Evolutionary conservation across 2,329 filamentous ascomycete genomes (phyloP).

Genomic region (Aspergillus pseudoviridinutans): DNA sequence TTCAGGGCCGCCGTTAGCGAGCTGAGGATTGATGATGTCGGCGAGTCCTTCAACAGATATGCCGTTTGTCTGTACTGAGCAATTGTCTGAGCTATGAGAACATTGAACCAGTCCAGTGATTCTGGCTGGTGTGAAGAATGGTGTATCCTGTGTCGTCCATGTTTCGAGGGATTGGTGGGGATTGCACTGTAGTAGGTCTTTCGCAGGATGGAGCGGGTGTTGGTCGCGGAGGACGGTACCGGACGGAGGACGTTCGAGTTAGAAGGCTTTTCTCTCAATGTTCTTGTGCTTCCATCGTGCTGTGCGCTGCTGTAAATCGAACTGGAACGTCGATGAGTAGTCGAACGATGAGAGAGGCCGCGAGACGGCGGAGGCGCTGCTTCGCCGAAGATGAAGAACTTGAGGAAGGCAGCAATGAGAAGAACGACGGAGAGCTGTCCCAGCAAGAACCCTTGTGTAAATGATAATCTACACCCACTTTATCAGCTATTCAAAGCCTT

Average conservation of each 20-base stretch:
- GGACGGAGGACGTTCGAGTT: slow-evolving; percentile 69
- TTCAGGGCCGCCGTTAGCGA: slow-evolving; percentile 84
- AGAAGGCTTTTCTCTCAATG: slow-evolving; percentile 43
- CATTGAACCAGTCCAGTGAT: slow-evolving; percentile 98
- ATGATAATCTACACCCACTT: slow-evolving; percentile 62
- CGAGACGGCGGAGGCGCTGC: slow-evolving; percentile 78
- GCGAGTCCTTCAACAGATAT: slow-evolving; percentile 69
- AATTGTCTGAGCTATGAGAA: slow-evolving; percentile 91
- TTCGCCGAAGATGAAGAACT: slow-evolving; percentile 99
- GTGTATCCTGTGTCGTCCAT: slow-evolving; percentile 40
- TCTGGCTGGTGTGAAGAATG: slow-evolving; percentile 87
- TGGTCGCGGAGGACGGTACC: slow-evolving; percentile 76
- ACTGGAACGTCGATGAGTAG: slow-evolving; percentile 72
- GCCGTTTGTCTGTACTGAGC: slow-evolving; percentile 92
- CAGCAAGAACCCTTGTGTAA: slow-evolving; percentile 88
- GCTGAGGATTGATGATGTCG: slow-evolving; percentile 63
- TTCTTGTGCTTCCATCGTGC: slow-evolving; percentile 42
- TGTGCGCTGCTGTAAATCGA: slow-evolving; percentile 49
- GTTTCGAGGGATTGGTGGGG: slow-evolving; percentile 38
- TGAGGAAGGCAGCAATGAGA: slow-evolving; percentile 91
- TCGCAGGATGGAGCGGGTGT: slow-evolving; percentile 71
- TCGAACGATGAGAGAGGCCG: slow-evolving; percentile 69
- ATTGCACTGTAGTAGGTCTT: slow-evolving; percentile 90
- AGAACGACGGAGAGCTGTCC: slow-evolving; percentile 91
- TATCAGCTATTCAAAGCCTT: slow-evolving; percentile 1